Conservation (phyloP, 768 basidiomycete species). For the Suillus subluteus region DNA sequence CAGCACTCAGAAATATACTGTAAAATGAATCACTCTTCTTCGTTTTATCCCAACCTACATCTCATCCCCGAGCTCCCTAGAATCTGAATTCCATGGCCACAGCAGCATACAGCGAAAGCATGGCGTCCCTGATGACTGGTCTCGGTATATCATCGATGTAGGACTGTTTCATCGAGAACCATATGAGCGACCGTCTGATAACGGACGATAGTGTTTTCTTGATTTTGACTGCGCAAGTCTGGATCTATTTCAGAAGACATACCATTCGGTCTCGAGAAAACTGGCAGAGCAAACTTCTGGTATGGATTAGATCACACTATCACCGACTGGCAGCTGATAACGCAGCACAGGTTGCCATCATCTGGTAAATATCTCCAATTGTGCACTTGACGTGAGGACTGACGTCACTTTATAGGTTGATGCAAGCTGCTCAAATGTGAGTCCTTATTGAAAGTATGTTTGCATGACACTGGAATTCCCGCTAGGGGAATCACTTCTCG, state of each 20-base stretch:
- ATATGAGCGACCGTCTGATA: neutral
- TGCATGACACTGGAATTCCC: neutral
- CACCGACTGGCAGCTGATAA: neutral
- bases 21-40: neutral
- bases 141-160: conserved; percentile 4
- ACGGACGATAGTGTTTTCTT: neutral
- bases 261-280: conserved; percentile 1
- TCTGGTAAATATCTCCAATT: neutral
- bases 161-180: neutral
- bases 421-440: conserved; percentile 9
- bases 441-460: too few species aligned
- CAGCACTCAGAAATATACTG: neutral
- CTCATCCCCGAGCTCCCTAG: neutral
- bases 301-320: neutral
- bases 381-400: neutral
- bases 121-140: conserved; percentile 1
- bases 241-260: neutral
- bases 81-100: neutral
- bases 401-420: neutral
- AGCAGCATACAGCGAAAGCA: neutral
- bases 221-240: conserved; percentile 5
- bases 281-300: neutral
- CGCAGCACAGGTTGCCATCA: neutral
- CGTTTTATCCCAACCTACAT: neutral
- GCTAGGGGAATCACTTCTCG: neutral